Evolutionary conservation across 306 rosid species (phyloP).

Genomic region (Psophocarpus tetragonolobus): DNA sequence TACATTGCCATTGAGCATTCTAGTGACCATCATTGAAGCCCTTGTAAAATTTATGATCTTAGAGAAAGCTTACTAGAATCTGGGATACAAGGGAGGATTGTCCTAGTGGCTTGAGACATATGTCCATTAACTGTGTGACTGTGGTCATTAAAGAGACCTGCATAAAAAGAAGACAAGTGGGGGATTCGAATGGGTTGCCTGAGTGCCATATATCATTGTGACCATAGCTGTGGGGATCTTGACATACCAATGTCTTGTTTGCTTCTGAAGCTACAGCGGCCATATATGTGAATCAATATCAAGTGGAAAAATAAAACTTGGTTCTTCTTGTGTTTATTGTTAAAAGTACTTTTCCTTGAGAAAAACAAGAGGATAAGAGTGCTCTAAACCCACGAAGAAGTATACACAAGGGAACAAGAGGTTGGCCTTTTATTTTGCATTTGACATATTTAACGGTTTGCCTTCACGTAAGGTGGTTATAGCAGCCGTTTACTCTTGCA

Average conservation of each 20-base stretch:
- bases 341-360: neutral
- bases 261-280: neutral
- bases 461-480: slow-evolving; percentile 37
- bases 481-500: slow-evolving; percentile 14
- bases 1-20: neutral
- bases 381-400: neutral
- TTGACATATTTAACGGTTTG: slow-evolving; percentile 31
- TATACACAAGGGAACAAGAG: slow-evolving; percentile 17
- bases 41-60: neutral
- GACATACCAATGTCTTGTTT: slow-evolving; percentile 53
- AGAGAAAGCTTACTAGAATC: slow-evolving; percentile 57
- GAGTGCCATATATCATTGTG: slow-evolving; percentile 19
- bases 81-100: slow-evolving; percentile 70
- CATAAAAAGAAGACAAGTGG: slow-evolving; percentile 53
- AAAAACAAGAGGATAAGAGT: neutral
- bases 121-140: slow-evolving; percentile 36
- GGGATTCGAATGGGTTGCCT: slow-evolving; percentile 42
- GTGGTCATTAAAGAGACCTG: slow-evolving; percentile 51
- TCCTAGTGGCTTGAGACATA: slow-evolving; percentile 55
- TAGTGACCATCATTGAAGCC: neutral
- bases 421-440: slow-evolving; percentile 42
- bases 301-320: neutral
- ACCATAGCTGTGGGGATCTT: slow-evolving; percentile 11
- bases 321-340: neutral
- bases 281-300: slow-evolving; percentile 12